Evolutionary conservation across 306 rosid species (phyloP).

Genomic region (Quercus dentata): DNA sequence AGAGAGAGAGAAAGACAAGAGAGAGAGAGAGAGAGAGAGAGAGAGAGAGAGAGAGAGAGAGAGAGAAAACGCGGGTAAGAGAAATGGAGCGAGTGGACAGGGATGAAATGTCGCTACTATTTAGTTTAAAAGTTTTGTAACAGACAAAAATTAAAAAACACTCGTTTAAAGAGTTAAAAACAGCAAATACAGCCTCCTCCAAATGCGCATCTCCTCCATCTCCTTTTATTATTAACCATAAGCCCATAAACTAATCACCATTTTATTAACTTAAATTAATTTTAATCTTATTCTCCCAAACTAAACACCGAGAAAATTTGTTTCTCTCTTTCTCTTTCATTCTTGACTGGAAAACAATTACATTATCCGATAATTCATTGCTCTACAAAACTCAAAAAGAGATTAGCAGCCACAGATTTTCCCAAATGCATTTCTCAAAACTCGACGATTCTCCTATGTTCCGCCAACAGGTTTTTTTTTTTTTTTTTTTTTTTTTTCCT

Average conservation of each 20-base stretch:
- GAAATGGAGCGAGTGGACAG: too few relatives aligned
- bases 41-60: too few relatives aligned
- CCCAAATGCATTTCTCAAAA: conserved; percentile 44
- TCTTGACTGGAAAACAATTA: not conserved
- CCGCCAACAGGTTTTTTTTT: conserved; percentile 47
- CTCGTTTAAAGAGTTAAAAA: conserved; percentile 18
- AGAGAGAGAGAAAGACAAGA: too few relatives aligned
- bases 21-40: too few relatives aligned
- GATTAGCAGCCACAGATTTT: not conserved
- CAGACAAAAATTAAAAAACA: conserved; percentile 37
- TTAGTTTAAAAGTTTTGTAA: not conserved
- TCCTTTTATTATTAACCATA: not conserved
- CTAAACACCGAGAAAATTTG: not conserved
- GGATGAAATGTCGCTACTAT: too few relatives aligned
- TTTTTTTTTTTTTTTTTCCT: not conserved
- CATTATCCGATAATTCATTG: not conserved
- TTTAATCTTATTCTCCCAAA: not conserved
- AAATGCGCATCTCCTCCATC: conserved; percentile 20
- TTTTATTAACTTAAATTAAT: too few relatives aligned
- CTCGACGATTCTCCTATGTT: conserved; percentile 61
- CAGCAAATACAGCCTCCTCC: conserved; percentile 33
- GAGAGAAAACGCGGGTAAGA: too few relatives aligned
- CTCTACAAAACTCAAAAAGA: conserved; percentile 1
- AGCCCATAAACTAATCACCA: not conserved
- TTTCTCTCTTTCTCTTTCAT: not conserved